These are phyloP conservation scores for Chrysanthemum seticuspe DNA, from an alignment of 129 eudicot genomes.

Conservation along the genomic window DNA sequence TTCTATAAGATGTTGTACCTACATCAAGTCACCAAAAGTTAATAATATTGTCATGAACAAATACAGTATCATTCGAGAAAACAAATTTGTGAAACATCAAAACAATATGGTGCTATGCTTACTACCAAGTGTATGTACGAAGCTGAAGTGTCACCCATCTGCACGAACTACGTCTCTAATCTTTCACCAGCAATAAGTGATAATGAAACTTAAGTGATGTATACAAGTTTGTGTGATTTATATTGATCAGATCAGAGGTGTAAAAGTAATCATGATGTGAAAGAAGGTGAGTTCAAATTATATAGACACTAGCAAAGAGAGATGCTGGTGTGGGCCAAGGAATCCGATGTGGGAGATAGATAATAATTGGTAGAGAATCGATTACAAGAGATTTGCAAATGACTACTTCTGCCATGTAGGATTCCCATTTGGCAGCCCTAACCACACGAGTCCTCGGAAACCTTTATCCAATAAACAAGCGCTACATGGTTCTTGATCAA, in stretches of 20 bases:
- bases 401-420: conserved; percentile 51
- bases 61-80: not conserved
- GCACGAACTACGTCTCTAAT: not conserved
- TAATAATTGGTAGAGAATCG: conserved; percentile 72
- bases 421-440: conserved; percentile 39
- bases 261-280: conserved; percentile 20
- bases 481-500: conserved; percentile 39
- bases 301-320: conserved; percentile 27
- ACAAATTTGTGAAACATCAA: not conserved
- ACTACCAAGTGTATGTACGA: conserved; percentile 81
- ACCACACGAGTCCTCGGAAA: conserved; percentile 35
- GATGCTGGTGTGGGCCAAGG: conserved; percentile 47
- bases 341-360: conserved; percentile 75
- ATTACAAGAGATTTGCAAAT: conserved; percentile 67
- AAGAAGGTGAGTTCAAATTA: conserved; percentile 17
- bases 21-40: conserved; percentile 2
- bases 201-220: not conserved
- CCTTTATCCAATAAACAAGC: conserved; percentile 26
- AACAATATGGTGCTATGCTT: not conserved
- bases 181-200: not conserved
- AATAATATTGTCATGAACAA: not conserved
- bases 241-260: conserved; percentile 18
- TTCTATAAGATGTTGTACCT: conserved; percentile 93
- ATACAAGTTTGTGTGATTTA: not conserved
- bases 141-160: conserved; percentile 66